A percentile compares a stretch with the other conserved stretches of the same genome.
These are phyloP conservation scores for Phytomonas sp. DNA, from an alignment of 208 protist genomes.

Conservation along the genomic window DNA sequence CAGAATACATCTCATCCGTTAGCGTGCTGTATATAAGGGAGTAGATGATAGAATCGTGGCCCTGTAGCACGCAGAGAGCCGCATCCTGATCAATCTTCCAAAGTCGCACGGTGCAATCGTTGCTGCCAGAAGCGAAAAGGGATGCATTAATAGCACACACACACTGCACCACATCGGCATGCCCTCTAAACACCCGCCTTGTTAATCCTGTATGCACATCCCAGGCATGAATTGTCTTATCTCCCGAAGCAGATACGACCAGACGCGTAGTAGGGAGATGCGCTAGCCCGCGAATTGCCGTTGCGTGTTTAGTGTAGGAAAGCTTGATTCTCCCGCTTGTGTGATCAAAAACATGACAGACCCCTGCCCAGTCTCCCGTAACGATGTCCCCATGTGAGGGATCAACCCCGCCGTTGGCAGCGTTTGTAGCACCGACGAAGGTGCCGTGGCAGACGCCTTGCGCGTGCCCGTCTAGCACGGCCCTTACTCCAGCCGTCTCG, in stretches of 20 bases:
- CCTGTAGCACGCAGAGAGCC: slow-evolving; percentile 14
- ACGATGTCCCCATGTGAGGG: slow-evolving; percentile 42
- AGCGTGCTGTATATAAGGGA: slow-evolving; percentile 33
- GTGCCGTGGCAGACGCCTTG: slow-evolving; percentile 51
- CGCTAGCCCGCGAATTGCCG: slow-evolving; percentile 51
- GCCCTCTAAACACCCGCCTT: slow-evolving; percentile 33
- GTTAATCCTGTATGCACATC: slow-evolving; percentile 37
- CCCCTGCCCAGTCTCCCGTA: slow-evolving; percentile 64
- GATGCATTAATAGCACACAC: slow-evolving; percentile 37
- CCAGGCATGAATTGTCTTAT: slow-evolving; percentile 80
- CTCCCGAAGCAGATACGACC: slow-evolving; percentile 60
- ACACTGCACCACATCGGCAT: slow-evolving; percentile 63
- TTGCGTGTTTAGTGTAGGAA: slow-evolving; percentile 43
- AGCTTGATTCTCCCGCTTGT: slow-evolving; percentile 38
- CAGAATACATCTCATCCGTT: slow-evolving; percentile 56
- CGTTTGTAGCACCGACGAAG: slow-evolving; percentile 10
- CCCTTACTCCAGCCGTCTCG: slow-evolving; percentile 33
- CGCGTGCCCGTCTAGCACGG: slow-evolving; percentile 56
- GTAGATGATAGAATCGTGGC: slow-evolving; percentile 71
- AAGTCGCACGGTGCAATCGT: slow-evolving; percentile 50
- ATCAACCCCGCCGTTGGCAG: slow-evolving; percentile 11
- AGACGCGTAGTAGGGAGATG: slow-evolving; percentile 35
- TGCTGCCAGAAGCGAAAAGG: slow-evolving; percentile 52
- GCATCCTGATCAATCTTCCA: slow-evolving; percentile 27
- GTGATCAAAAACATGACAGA: slow-evolving; percentile 55